Conservation (phyloP, 2,329 filamentous ascomycete species). For the Paraphaeosphaeria sporulosa region DNA sequence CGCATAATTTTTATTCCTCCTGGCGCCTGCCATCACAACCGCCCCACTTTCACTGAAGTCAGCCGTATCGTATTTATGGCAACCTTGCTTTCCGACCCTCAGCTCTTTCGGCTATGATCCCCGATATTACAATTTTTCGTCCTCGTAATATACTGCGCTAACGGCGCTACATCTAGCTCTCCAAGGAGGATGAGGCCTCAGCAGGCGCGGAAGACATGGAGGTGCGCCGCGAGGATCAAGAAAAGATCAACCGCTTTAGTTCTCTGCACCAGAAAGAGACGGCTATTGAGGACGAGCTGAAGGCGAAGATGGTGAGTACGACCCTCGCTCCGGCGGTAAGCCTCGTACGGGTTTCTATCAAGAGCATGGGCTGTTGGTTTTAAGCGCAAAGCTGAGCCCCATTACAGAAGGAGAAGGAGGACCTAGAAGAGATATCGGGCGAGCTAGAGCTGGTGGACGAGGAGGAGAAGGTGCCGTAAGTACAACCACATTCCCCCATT, state of each 20-base stretch:
- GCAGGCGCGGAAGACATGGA: conserved; percentile 82
- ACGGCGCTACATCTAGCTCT: conserved; percentile 68
- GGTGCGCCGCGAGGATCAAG: conserved; percentile 95
- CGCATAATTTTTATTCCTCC: conserved; percentile 1
- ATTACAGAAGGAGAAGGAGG: conserved; percentile 93
- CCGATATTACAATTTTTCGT: background rate
- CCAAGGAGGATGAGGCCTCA: conserved; percentile 86
- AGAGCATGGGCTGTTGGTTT: conserved; percentile 6
- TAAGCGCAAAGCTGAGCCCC: conserved; percentile 4
- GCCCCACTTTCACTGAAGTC: background rate
- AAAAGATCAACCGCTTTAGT: conserved; percentile 99
- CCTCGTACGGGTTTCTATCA: background rate
- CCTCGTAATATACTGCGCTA: conserved; percentile 19
- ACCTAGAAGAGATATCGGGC: conserved; percentile 88
- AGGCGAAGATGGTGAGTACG: conserved; percentile 73
- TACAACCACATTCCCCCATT: conserved; percentile 23
- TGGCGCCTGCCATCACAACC: background rate
- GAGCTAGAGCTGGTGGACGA: conserved; percentile 96
- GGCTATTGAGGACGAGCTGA: conserved; percentile 79
- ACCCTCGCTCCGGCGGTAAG: background rate
- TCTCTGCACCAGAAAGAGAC: conserved; percentile 88
- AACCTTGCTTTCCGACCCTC: background rate
- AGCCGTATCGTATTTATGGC: background rate
- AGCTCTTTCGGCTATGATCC: background rate
- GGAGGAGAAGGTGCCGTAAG: conserved; percentile 89